Conservation (phyloP, 2,329 filamentous ascomycete species). For the Claviceps humidiphila region DNA sequence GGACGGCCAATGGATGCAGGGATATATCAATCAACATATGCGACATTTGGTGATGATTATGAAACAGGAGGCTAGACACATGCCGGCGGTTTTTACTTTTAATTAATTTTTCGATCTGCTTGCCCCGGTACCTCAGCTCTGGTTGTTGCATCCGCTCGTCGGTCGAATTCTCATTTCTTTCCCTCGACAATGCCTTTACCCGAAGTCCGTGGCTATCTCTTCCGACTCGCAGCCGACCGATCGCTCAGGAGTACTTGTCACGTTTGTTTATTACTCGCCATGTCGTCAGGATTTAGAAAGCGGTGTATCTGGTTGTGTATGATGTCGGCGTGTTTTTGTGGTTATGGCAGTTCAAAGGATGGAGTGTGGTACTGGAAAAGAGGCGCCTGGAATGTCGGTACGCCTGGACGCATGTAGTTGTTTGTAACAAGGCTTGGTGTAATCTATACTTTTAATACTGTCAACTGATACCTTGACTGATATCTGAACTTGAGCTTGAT, state of each 20-base stretch:
- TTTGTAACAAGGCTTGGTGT: conserved; percentile 11
- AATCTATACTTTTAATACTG: conserved; percentile 11
- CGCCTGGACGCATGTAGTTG: conserved; percentile 1
- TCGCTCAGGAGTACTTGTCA: no score
- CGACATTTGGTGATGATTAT: background rate
- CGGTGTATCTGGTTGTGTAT: background rate
- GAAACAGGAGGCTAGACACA: background rate
- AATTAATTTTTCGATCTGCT: no score
- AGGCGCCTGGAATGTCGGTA: no score
- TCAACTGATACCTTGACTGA: conserved; percentile 10
- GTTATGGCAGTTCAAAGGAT: no score
- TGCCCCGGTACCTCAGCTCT: no score
- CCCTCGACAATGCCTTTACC: no score
- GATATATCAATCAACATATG: background rate
- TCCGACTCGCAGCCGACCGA: no score
- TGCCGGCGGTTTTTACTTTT: background rate
- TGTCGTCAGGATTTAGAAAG: conserved; percentile 1
- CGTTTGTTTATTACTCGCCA: background rate
- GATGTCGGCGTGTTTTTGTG: no score
- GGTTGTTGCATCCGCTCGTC: no score
- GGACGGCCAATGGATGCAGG: background rate
- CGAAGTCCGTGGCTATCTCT: no score
- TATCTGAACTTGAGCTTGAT: background rate
- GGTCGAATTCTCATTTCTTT: no score
- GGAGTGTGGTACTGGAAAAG: no score